phyloP scores from a whole-genome alignment of 306 rosid genomes.

The Trifolium repens region DNA sequence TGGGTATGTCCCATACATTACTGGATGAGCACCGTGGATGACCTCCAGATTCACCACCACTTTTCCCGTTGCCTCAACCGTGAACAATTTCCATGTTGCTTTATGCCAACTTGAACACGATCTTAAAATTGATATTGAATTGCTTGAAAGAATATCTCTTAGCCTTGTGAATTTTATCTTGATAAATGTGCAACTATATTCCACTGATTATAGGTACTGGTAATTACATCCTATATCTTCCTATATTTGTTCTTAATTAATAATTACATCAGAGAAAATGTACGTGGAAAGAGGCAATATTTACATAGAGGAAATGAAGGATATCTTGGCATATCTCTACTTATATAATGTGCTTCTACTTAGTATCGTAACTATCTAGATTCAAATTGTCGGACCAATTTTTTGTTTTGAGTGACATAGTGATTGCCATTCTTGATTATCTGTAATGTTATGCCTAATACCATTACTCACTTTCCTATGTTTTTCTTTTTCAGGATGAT shows the following conservation, averaged over 20 bases:
- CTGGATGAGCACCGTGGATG: not conserved
- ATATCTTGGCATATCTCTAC: not conserved
- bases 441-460: constrained; percentile 21
- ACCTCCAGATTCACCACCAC: not conserved
- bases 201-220: not conserved
- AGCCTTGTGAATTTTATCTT: not conserved
- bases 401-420: constrained; percentile 3
- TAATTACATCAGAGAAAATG: not conserved
- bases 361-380: constrained; percentile 15
- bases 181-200: not conserved
- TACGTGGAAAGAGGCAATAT: not conserved
- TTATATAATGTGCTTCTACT: constrained; percentile 7
- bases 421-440: constrained; percentile 31
- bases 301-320: not conserved
- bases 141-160: not conserved
- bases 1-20: not conserved
- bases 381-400: not conserved
- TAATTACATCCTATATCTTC: not conserved
- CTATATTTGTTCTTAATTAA: not conserved
- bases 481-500: constrained; percentile 65
- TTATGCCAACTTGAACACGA: not conserved
- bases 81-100: not conserved
- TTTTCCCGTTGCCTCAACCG: not conserved
- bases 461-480: constrained; percentile 28
- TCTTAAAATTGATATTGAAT: constrained; percentile 17